Evolutionary conservation across 805 yeast genomes (phyloP).

Genomic region (Wickerhamiella cacticola): DNA sequence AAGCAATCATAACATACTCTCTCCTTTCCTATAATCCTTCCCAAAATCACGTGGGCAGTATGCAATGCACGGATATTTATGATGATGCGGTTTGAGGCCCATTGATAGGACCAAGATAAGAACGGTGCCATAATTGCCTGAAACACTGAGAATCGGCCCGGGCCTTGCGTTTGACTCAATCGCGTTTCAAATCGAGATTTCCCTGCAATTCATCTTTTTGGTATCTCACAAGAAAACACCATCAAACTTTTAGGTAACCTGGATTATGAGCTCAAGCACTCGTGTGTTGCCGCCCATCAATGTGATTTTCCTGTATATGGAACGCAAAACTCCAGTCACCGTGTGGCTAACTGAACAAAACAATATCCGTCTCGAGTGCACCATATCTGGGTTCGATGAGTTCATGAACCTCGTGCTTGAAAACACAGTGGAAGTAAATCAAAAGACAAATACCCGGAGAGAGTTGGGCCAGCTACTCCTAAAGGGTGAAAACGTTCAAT

Average conservation of each 20-base stretch:
- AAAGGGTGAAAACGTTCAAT: constrained; percentile 88
- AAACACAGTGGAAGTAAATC: constrained; percentile 50
- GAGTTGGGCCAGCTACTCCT: constrained; percentile 47
- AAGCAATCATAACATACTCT: too few relatives aligned
- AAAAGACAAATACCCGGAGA: constrained; percentile 39
- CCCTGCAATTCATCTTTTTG: too few relatives aligned
- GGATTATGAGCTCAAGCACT: not conserved
- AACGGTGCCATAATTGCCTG: too few relatives aligned
- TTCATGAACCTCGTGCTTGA: constrained; percentile 77
- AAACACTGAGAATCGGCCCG: too few relatives aligned
- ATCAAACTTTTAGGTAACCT: not conserved
- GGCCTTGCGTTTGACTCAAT: too few relatives aligned
- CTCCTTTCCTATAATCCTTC: too few relatives aligned
- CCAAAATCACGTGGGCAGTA: not conserved
- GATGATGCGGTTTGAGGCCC: not conserved
- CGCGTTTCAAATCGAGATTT: not conserved
- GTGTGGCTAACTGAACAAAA: constrained; percentile 88
- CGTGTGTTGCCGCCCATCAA: constrained; percentile 82
- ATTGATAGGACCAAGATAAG: constrained; percentile 1
- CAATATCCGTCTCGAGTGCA: constrained; percentile 65
- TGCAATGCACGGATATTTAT: not conserved
- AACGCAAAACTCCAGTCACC: constrained; percentile 64
- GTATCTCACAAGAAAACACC: too few relatives aligned
- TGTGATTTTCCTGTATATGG: constrained; percentile 74
- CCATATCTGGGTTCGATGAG: constrained; percentile 84